Conservation (phyloP, 2,329 filamentous ascomycete genomes). For the Apiospora saccharicola region DNA sequence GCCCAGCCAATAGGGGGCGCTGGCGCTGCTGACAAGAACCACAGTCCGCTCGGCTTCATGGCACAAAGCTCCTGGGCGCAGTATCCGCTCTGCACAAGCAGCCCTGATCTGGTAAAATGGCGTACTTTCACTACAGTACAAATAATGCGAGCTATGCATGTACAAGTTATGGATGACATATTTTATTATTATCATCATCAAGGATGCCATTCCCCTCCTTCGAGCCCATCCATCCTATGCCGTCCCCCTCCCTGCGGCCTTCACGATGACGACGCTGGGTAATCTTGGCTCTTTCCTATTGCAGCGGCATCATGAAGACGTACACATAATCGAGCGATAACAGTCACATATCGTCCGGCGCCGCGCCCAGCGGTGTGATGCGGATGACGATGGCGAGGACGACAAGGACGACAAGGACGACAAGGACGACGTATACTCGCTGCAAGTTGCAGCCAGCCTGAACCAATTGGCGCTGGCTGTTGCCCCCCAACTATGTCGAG, state of each 20-base stretch:
- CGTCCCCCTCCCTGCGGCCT: neutral
- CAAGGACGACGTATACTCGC: neutral
- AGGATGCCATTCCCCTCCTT: neutral
- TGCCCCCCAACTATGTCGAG: neutral
- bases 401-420: conserved; percentile 12
- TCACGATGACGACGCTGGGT: conserved; percentile 21
- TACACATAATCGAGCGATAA: conserved; percentile 2
- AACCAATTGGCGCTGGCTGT: conserved; percentile 14
- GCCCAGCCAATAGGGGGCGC: conserved; percentile 14
- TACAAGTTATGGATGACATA: neutral
- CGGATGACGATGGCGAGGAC: conserved; percentile 15
- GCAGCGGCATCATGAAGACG: conserved; percentile 20
- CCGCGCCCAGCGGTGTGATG: neutral
- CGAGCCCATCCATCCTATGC: neutral
- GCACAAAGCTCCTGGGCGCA: neutral
- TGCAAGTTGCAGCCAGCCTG: neutral
- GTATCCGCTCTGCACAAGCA: neutral
- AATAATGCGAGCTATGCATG: neutral
- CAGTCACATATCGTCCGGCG: neutral
- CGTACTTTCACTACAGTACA: conserved; percentile 1
- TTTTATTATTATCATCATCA: neutral
- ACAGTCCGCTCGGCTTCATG: neutral
- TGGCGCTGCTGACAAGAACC: neutral
- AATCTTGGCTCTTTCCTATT: conserved; percentile 15
- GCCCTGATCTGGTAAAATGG: neutral